Percentiles rank a stretch among this genome's conserved stretches.
Conservation (phyloP, 306 rosid genomes). For the Citrullus colocynthis region DNA sequence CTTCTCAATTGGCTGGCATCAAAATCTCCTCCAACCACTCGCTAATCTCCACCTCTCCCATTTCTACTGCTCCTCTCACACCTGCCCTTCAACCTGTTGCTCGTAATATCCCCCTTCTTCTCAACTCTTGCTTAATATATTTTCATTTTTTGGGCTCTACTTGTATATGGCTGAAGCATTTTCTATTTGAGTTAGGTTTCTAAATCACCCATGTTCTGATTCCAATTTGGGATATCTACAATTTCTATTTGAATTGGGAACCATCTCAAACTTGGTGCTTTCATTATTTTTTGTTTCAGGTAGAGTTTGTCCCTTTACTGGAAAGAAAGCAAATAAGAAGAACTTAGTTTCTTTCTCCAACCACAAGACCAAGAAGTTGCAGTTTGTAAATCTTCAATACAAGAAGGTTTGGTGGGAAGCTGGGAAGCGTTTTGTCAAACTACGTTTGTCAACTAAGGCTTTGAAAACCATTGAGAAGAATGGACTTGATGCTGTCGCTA, state of each 20-base stretch:
- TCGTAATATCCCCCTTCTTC: conserved; percentile 24
- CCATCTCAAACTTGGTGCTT: background rate
- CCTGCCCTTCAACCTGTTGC: conserved; percentile 51
- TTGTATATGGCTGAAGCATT: background rate
- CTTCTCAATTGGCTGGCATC: conserved; percentile 62
- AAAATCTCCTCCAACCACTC: conserved; percentile 31
- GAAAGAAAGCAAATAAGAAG: conserved; percentile 85
- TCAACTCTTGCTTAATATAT: background rate
- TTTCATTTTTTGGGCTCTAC: background rate
- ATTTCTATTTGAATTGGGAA: background rate
- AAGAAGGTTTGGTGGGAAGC: conserved; percentile 97
- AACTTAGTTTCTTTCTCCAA: conserved; percentile 73
- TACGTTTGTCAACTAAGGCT: conserved; percentile 83
- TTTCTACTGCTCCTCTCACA: conserved; percentile 12
- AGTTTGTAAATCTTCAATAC: conserved; percentile 89
- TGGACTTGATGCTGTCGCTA: conserved; percentile 91
- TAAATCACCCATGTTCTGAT: background rate
- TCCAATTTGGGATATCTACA: background rate
- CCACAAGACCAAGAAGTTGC: conserved; percentile 85
- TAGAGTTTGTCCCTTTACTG: conserved; percentile 79
- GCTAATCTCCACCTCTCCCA: conserved; percentile 11
- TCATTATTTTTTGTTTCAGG: conserved; percentile 20
- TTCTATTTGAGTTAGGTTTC: background rate
- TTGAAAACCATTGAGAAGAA: conserved; percentile 91
- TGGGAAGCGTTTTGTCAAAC: conserved; percentile 82